Conservation (phyloP, 768 basidiomycete genomes). For the Tylopilus subfusipes region DNA sequence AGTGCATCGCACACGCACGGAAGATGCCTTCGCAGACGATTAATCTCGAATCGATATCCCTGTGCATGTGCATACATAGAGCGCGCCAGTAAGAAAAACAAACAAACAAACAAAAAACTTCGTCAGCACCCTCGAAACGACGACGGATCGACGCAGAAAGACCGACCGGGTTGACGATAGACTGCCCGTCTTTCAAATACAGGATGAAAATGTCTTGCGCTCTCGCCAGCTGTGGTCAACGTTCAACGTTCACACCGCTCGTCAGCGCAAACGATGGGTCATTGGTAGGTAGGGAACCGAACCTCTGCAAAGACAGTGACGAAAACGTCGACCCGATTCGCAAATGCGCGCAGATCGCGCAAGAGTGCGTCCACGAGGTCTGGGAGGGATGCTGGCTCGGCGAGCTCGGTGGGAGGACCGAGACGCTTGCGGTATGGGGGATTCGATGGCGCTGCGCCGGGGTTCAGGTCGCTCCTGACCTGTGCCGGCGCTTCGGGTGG, state of each 20-base stretch:
- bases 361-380: conserved; percentile 1
- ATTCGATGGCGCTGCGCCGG: neutral
- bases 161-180: conserved; percentile 8
- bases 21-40: too few species aligned
- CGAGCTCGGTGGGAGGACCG: neutral
- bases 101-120: neutral
- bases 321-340: conserved; percentile 8
- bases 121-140: neutral
- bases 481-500: neutral
- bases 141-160: neutral
- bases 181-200: conserved; percentile 22
- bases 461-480: neutral
- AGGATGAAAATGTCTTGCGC: conserved; percentile 16
- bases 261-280: neutral
- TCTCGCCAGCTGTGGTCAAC: conserved; percentile 9
- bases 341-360: conserved; percentile 11
- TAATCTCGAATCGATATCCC: too few species aligned
- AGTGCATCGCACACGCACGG: too few species aligned
- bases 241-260: too few species aligned
- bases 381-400: neutral
- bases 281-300: neutral
- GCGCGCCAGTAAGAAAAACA: too few species aligned
- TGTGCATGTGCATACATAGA: too few species aligned
- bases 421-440: neutral
- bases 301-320: conserved; percentile 14